Evolutionary conservation across 306 rosid genomes (phyloP).

Genomic region (Morella rubra): DNA sequence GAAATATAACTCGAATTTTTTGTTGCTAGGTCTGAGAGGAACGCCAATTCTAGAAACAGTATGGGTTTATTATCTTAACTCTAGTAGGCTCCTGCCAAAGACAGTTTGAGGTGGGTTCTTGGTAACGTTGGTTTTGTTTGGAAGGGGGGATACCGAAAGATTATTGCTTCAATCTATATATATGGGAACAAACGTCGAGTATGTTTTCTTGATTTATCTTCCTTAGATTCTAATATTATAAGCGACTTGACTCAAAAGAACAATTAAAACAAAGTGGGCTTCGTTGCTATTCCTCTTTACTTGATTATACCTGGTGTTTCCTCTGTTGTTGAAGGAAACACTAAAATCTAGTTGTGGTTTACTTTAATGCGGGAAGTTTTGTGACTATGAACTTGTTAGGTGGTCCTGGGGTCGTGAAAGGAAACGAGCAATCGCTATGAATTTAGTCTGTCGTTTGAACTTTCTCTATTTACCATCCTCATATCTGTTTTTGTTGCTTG

Average conservation of each 20-base stretch:
- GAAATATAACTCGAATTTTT: neutral
- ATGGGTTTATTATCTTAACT: neutral
- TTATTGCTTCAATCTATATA: neutral
- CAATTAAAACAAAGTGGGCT: neutral
- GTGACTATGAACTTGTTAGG: neutral
- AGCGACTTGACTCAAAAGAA: neutral
- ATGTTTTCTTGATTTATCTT: neutral
- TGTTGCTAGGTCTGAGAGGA: neutral
- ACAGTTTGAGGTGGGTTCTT: neutral
- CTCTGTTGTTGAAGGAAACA: neutral
- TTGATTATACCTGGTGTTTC: neutral
- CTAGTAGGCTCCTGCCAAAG: neutral
- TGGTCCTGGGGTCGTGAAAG: neutral
- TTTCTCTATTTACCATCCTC: neutral
- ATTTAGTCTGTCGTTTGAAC: neutral
- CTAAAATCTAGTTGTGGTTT: neutral
- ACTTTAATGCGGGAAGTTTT: neutral
- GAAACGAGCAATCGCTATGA: neutral
- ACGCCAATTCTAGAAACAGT: neutral
- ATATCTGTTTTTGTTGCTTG: neutral
- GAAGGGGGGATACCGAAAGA: neutral
- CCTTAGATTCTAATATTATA: neutral
- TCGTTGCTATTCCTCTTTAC: neutral
- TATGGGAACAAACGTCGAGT: neutral
- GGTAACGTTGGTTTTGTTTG: neutral